phyloP scores from a whole-genome alignment of 352 stramenopile species.

The Phytophthora agathidicida region DNA sequence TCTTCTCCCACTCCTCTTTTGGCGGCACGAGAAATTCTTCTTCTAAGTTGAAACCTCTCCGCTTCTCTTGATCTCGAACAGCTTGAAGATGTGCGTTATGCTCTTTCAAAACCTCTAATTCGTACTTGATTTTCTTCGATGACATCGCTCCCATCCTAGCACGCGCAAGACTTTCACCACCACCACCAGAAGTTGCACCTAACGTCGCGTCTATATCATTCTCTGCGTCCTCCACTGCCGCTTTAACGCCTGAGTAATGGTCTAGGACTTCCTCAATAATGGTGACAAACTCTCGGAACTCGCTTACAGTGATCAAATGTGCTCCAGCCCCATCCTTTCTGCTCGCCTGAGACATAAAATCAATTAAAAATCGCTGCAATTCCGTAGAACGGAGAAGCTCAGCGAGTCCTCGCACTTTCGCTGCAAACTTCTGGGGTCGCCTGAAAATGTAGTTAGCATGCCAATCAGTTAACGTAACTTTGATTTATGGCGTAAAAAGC shows the following conservation, averaged over 20 bases:
- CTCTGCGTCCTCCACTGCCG: conserved; percentile 60
- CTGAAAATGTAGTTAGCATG: conserved; percentile 1
- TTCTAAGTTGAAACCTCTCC: conserved; percentile 18
- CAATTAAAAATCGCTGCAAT: conserved; percentile 66
- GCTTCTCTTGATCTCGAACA: conserved; percentile 24
- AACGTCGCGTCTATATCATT: conserved; percentile 57
- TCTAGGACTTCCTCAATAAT: conserved; percentile 66
- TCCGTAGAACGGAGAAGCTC: conserved; percentile 45
- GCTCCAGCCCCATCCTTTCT: conserved; percentile 12
- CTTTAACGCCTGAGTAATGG: conserved; percentile 50
- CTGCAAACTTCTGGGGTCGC: conserved; percentile 43
- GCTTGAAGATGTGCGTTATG: conserved; percentile 41
- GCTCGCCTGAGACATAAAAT: conserved; percentile 47
- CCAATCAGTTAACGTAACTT: not conserved
- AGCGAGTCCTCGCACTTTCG: conserved; percentile 49
- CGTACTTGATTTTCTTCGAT: conserved; percentile 60
- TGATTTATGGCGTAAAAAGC: not conserved
- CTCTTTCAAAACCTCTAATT: conserved; percentile 51
- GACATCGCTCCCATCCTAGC: conserved; percentile 56
- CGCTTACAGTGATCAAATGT: conserved; percentile 29
- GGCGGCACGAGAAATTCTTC: conserved; percentile 27
- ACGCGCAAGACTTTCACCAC: conserved; percentile 38
- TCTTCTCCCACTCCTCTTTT: conserved; percentile 72
- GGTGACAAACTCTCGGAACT: conserved; percentile 61
- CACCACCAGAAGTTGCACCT: conserved; percentile 14